phyloP scores from a whole-genome alignment of 495 filamentous ascomycete species.

The Sordaria brevicollis region DNA sequence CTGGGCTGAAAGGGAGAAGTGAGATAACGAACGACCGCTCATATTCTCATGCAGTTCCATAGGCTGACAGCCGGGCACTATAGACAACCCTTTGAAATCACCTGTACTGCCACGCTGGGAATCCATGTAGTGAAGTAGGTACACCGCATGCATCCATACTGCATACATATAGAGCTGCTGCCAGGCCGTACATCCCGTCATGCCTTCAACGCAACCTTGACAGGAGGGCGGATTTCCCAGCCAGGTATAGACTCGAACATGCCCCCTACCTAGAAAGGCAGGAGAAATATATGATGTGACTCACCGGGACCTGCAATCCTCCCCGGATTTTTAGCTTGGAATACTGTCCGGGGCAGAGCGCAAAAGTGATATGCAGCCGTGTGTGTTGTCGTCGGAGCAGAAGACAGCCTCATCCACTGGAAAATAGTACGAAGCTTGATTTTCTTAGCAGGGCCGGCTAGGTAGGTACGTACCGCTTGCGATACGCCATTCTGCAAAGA shows the following conservation, averaged over 20 bases:
- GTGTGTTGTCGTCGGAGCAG: neutral
- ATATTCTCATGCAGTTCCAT: neutral
- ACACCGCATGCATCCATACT: neutral
- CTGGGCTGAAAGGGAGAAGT: neutral
- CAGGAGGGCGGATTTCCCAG: neutral
- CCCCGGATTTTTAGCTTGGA: neutral
- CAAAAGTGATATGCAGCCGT: neutral
- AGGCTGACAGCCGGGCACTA: neutral
- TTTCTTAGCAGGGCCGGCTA: neutral
- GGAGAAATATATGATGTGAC: neutral
- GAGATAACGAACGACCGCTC: neutral
- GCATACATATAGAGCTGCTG: neutral
- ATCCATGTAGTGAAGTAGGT: neutral
- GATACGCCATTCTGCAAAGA: neutral
- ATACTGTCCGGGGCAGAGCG: neutral
- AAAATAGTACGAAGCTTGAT: neutral
- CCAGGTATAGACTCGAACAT: neutral
- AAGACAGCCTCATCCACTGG: neutral
- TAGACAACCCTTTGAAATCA: neutral
- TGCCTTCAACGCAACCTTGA: neutral
- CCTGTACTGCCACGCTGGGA: neutral
- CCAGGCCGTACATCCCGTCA: neutral
- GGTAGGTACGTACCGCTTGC: neutral
- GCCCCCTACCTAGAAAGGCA: neutral
- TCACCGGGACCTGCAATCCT: neutral